A percentile compares a stretch with the other conserved stretches of the same genome.
phyloP scores from a whole-genome alignment of 805 yeast species.

The Teunomyces panamensis region DNA sequence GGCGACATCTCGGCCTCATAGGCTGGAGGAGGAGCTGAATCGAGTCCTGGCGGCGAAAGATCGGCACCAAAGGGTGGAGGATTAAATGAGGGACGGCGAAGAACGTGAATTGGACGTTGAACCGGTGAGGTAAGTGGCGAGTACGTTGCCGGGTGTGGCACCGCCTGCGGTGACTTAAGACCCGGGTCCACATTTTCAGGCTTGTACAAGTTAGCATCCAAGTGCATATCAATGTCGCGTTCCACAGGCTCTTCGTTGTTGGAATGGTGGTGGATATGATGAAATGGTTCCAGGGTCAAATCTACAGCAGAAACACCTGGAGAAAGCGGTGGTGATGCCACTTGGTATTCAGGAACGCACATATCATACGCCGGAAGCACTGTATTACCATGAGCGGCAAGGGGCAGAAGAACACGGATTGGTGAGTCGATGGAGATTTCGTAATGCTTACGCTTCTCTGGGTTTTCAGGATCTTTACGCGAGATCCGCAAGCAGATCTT shows the following conservation, averaged over 20 bases:
- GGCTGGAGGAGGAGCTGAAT: constrained; percentile 28
- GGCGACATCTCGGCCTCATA: constrained; percentile 27
- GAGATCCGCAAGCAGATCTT: constrained; percentile 83
- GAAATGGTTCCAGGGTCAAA: constrained; percentile 19
- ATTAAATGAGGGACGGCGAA: constrained; percentile 53
- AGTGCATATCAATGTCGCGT: constrained; percentile 38
- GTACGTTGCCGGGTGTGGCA: constrained; percentile 43
- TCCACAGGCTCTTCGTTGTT: constrained; percentile 34
- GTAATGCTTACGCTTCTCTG: constrained; percentile 76
- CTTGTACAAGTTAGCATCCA: constrained; percentile 49
- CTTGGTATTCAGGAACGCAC: background rate
- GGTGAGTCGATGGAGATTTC: constrained; percentile 96
- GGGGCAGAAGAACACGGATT: constrained; percentile 71
- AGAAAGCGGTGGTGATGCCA: constrained; percentile 47
- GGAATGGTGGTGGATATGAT: constrained; percentile 21
- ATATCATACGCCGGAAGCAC: constrained; percentile 67
- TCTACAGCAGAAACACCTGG: constrained; percentile 54
- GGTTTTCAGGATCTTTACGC: constrained; percentile 51
- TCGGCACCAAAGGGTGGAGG: constrained; percentile 60
- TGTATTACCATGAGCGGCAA: constrained; percentile 80
- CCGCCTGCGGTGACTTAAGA: constrained; percentile 62
- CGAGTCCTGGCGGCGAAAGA: constrained; percentile 14
- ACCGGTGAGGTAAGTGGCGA: constrained; percentile 43
- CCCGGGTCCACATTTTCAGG: constrained; percentile 46
- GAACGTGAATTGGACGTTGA: constrained; percentile 50